Conservation (phyloP, 768 basidiomycete genomes). For the Lentinula sp. region DNA sequence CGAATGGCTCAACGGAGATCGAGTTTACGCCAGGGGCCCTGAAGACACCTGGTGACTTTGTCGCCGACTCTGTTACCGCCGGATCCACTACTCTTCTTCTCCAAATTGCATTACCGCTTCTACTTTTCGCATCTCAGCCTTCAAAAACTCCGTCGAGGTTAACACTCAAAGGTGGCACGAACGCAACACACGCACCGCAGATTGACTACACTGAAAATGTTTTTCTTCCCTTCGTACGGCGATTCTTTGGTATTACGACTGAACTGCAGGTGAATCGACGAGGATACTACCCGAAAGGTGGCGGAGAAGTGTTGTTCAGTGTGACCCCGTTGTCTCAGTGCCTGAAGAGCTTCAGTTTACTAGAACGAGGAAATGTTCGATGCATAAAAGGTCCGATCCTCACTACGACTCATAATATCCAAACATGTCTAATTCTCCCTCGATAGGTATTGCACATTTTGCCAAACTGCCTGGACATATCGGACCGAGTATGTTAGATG, state of each 20-base stretch:
- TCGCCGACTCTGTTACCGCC: constrained; percentile 50
- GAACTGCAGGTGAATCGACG: constrained; percentile 45
- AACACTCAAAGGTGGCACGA: constrained; percentile 64
- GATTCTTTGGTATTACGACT: constrained; percentile 45
- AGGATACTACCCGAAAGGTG: constrained; percentile 72
- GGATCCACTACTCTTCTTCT: constrained; percentile 68
- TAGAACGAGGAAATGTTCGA: constrained; percentile 49
- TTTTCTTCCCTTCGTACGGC: constrained; percentile 61
- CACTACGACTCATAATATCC: no score
- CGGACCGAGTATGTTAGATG: constrained; percentile 49
- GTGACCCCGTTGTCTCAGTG: constrained; percentile 34
- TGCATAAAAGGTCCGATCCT: constrained; percentile 34
- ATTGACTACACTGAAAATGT: constrained; percentile 65
- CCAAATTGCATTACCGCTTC: constrained; percentile 65
- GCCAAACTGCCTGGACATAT: constrained; percentile 55
- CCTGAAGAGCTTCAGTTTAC: constrained; percentile 37
- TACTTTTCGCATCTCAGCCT: constrained; percentile 42
- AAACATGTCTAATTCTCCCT: not conserved
- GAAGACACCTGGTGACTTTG: constrained; percentile 31
- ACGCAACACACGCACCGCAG: constrained; percentile 66
- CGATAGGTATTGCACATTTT: constrained; percentile 42
- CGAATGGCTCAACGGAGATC: constrained; percentile 45
- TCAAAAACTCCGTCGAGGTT: constrained; percentile 36
- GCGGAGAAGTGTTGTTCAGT: constrained; percentile 49
- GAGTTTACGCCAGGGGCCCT: constrained; percentile 45